Conservation (phyloP, 441 rosid genomes). For the Adansonia gregorii region DNA sequence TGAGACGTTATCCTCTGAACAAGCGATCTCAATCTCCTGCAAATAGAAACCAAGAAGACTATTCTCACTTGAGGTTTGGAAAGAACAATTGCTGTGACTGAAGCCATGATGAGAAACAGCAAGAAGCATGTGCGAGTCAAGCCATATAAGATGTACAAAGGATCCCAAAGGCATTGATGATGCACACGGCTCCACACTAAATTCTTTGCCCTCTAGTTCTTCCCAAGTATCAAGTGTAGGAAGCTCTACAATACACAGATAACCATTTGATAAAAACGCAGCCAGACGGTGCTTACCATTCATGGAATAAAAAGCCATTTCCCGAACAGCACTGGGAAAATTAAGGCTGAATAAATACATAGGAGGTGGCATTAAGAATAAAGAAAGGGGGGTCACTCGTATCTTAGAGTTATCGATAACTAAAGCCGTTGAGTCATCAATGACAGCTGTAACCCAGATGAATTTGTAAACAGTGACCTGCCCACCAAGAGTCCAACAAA, state of each 20-base stretch:
- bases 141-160: conserved; percentile 70
- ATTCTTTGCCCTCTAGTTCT: conserved; percentile 80
- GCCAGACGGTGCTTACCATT: conserved; percentile 66
- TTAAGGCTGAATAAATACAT: conserved; percentile 72
- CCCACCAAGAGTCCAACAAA: conserved; percentile 82
- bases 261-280: conserved; percentile 72
- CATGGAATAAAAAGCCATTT: conserved; percentile 61
- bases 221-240: conserved; percentile 73
- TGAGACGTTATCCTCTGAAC: conserved; percentile 70
- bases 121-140: conserved; percentile 70
- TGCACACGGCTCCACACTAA: conserved; percentile 55
- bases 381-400: conserved; percentile 75
- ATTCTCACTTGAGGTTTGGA: conserved; percentile 40
- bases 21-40: conserved; percentile 70
- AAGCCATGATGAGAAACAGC: conserved; percentile 64
- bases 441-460: conserved; percentile 76
- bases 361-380: conserved; percentile 91
- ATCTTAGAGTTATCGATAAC: conserved; percentile 77
- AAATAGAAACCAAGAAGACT: conserved; percentile 57
- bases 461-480: conserved; percentile 66
- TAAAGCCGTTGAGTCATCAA: conserved; percentile 76
- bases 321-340: conserved; percentile 66
- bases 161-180: conserved; percentile 60
- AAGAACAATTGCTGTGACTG: conserved; percentile 46
- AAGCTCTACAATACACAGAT: conserved; percentile 74